Base-by-base conservation (phyloP, 495 filamentous ascomycete species). In the Penicillium psychrofluorescens region DNA sequence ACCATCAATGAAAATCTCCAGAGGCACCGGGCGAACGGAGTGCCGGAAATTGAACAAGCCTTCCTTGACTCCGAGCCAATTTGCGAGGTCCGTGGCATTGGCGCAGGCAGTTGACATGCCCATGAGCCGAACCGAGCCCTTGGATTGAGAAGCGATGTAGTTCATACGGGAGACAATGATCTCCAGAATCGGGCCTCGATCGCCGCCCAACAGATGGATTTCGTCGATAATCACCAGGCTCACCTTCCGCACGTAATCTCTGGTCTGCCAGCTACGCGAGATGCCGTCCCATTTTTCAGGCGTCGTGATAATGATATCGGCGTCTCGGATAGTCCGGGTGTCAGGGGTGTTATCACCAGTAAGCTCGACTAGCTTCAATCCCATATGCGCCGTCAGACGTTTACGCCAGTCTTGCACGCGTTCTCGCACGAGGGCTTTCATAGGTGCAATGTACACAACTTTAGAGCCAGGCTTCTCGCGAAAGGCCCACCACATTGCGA, bases 401-500 rank as follows among this genome's bases (percentile, higher is more conserved):
- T 79, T 78, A 7, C 84, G 77, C 92, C 92, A 99, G 61, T 99
- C 92, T 55, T 92, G 84, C 14, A 99, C 92, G 59, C 92, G 84
- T 61, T 99, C 92, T 8, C 92, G 85, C 37, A 99, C 92, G 30
- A 99, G 80, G 2, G 92, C 92, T 58, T 99, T 99, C 92, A 99
- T 99, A 0, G 92, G 92, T 4, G 92, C 92, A 53, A 99, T 97
- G 55, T 99, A 99, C 16, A 99, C 90, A 2, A 99, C 91, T 67
- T 99, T 99, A 3, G 88, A 95, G 2, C 90, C 89, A 1, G 94
- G 94, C 34, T 84, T 86, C 60, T 97, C 90, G 9, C 91, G 83
- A 65, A 99, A 97, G 6, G 94, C 90, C 91, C 89, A 95, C 92
- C 92, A 99, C 94, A 99, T 97, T n/a, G 94, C 94, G 41, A 99